Conservation (phyloP, 192 early-diverging fungal species). For the Entophlyctis helioformis region DNA sequence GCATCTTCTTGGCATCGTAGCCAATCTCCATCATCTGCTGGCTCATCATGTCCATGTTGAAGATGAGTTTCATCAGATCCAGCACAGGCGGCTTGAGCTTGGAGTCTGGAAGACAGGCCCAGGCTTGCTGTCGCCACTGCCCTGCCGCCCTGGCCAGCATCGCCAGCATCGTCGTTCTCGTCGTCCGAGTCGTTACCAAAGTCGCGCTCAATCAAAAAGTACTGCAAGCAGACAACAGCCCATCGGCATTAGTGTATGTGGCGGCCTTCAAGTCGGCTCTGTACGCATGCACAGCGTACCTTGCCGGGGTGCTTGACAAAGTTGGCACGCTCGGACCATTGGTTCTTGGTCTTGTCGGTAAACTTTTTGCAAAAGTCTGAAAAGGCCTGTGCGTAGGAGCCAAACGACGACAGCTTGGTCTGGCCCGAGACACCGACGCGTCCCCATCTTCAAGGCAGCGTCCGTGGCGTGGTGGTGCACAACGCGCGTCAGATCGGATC, state of each 20-base stretch:
- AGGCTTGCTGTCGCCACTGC: slow-evolving; percentile 1
- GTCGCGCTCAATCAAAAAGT: slow-evolving; percentile 55
- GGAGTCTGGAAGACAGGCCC: slow-evolving; percentile 13
- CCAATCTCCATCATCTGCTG: slow-evolving; percentile 52
- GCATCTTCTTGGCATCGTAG: slow-evolving; percentile 63
- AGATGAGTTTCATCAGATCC: slow-evolving; percentile 55
- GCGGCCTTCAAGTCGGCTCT: no score
- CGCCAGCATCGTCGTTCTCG: slow-evolving; percentile 6
- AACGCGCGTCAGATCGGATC: background rate
- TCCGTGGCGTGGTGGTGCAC: background rate
- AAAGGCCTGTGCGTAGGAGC: slow-evolving; percentile 2
- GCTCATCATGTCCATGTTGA: slow-evolving; percentile 49
- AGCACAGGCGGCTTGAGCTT: slow-evolving; percentile 25
- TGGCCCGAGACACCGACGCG: slow-evolving; percentile 55
- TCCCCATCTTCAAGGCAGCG: slow-evolving; percentile 71
- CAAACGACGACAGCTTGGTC: slow-evolving; percentile 9
- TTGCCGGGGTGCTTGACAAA: slow-evolving; percentile 40
- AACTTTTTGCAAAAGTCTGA: no score
- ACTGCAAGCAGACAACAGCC: slow-evolving; percentile 19
- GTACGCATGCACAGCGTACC: no score
- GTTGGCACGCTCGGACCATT: slow-evolving; percentile 43
- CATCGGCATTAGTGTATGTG: no score
- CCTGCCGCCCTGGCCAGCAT: no score
- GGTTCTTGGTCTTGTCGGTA: slow-evolving; percentile 54
- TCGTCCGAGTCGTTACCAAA: slow-evolving; percentile 42